These are phyloP conservation scores for Encephalitozoon hellem DNA, from an alignment of 371 early-diverging fungal species.

Conservation along the genomic window DNA sequence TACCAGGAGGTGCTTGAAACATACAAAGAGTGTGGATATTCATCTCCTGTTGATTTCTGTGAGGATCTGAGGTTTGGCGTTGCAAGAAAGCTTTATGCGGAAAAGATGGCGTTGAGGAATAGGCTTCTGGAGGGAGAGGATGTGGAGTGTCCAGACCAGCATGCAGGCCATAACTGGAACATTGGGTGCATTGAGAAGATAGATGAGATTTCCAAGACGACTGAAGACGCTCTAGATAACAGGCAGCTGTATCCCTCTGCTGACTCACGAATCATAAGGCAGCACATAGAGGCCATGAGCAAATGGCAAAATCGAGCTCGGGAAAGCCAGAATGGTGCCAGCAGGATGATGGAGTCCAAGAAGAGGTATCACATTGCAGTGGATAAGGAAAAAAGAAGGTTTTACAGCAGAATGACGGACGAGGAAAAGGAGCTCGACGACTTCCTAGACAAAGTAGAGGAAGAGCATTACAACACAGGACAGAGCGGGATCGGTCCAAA, in stretches of 20 bases:
- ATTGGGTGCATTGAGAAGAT: neutral
- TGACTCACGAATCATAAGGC: neutral
- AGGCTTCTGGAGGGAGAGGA: neutral
- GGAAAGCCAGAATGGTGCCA: neutral
- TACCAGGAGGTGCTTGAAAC: neutral
- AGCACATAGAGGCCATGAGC: neutral
- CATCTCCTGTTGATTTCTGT: conserved; percentile 14
- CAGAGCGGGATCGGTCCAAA: neutral
- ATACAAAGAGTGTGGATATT: neutral
- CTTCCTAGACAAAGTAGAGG: conserved; percentile 29
- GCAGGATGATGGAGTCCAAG: neutral
- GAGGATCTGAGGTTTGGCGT: neutral
- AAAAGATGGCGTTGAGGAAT: neutral
- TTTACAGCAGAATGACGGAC: conserved; percentile 22
- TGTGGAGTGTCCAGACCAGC: neutral
- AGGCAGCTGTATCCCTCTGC: neutral
- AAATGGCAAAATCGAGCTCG: neutral
- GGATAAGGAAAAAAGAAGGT: conserved; percentile 25
- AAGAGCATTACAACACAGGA: neutral
- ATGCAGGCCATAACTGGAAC: neutral
- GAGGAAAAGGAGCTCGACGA: conserved; percentile 38
- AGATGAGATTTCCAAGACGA: neutral
- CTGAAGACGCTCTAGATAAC: neutral
- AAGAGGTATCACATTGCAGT: neutral
- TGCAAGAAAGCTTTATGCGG: neutral